Percentiles rank a stretch among this genome's conserved stretches.
Evolutionary conservation across 2,329 filamentous ascomycete species (phyloP).

Genomic region (Chrysoporthe deuterocubensis): DNA sequence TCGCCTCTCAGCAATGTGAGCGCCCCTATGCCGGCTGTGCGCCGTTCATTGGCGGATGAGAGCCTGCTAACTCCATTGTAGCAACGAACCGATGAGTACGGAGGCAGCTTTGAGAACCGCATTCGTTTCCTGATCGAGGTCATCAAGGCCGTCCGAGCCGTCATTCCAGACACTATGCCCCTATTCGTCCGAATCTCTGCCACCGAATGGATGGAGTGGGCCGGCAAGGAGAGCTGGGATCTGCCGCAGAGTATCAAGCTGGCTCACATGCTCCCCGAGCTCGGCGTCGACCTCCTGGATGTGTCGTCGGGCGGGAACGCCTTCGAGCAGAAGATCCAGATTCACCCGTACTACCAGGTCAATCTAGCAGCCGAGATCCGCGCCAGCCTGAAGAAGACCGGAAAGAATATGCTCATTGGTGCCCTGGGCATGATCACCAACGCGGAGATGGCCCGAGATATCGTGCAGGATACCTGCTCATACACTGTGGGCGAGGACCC

Average conservation of each 20-base stretch:
- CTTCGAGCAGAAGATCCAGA: conserved; percentile 61
- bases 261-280: conserved; percentile 69
- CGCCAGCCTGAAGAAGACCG: conserved; percentile 58
- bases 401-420: conserved; percentile 64
- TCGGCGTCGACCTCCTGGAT: conserved; percentile 83
- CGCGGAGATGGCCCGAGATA: conserved; percentile 66
- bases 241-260: conserved; percentile 69
- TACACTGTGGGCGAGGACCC: conserved; percentile 46
- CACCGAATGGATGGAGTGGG: conserved; percentile 65
- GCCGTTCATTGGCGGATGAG: background rate
- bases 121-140: conserved; percentile 63
- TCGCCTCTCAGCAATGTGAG: conserved; percentile 60
- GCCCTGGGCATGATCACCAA: conserved; percentile 76
- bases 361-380: conserved; percentile 75
- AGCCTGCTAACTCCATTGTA: conserved; percentile 29
- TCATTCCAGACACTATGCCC: conserved; percentile 58
- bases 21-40: background rate
- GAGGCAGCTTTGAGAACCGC: conserved; percentile 68
- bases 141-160: conserved; percentile 53
- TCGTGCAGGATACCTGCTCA: conserved; percentile 52
- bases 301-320: conserved; percentile 78
- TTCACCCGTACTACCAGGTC: conserved; percentile 72
- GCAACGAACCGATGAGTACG: conserved; percentile 66
- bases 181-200: conserved; percentile 64
- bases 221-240: conserved; percentile 62